These are phyloP conservation scores for Chaetomium sp. DNA, from an alignment of 2,329 filamentous ascomycete genomes.

Conservation along the genomic window DNA sequence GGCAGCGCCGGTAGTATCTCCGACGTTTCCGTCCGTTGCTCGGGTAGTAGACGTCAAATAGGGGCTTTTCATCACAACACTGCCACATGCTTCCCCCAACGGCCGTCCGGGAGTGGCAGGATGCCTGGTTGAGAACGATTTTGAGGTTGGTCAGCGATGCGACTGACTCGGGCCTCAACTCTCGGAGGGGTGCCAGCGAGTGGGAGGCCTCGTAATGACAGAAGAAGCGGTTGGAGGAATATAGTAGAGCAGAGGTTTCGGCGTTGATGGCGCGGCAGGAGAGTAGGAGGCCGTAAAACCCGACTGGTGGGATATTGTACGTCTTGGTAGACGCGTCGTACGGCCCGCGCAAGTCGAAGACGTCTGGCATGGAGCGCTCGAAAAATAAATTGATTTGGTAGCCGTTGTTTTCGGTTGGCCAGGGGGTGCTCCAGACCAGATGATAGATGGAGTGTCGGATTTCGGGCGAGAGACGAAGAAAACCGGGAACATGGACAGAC, in stretches of 20 bases:
- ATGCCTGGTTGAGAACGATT: conserved; percentile 15
- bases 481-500: too few relatives aligned
- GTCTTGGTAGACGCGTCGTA: neutral
- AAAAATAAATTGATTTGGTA: neutral
- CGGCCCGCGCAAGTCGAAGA: neutral
- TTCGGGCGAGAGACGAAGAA: conserved; percentile 3
- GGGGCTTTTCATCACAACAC: neutral
- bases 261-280: conserved; percentile 11
- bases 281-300: conserved; percentile 6
- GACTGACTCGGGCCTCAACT: neutral
- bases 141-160: conserved; percentile 1
- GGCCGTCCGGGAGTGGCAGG: neutral
- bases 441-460: conserved; percentile 8
- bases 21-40: too few relatives aligned
- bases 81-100: too few relatives aligned
- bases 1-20: too few relatives aligned
- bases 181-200: conserved; percentile 4
- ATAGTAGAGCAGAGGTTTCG: conserved; percentile 4
- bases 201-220: neutral
- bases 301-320: neutral
- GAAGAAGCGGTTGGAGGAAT: conserved; percentile 14
- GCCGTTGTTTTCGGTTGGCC: too few relatives aligned
- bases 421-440: neutral
- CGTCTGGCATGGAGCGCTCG: neutral
- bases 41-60: neutral